These are phyloP conservation scores for Abrus pulchellus DNA, from an alignment of 306 rosid genomes.

Conservation along the genomic window DNA sequence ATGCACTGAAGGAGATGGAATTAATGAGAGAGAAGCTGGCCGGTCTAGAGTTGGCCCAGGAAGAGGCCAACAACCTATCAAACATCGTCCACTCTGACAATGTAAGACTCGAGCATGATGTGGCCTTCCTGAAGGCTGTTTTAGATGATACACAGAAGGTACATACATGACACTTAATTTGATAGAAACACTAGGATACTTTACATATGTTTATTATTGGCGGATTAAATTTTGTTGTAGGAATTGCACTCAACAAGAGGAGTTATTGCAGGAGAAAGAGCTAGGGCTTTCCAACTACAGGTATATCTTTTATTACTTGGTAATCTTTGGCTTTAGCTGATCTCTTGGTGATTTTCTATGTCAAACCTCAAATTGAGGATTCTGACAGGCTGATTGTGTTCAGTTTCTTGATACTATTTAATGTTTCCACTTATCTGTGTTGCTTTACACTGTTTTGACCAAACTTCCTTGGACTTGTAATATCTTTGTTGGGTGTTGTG, in stretches of 20 bases:
- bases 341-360: background rate
- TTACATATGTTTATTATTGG: constrained; percentile 17
- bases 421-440: background rate
- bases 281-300: constrained; percentile 95
- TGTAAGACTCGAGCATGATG: constrained; percentile 91
- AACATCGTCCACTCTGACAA: constrained; percentile 92
- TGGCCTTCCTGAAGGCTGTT: constrained; percentile 97
- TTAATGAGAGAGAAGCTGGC: constrained; percentile 79
- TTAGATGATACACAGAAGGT: constrained; percentile 97
- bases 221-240: constrained; percentile 54
- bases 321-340: constrained; percentile 4
- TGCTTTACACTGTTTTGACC: constrained; percentile 21
- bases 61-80: constrained; percentile 86
- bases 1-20: constrained; percentile 73
- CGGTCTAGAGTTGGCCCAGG: constrained; percentile 84
- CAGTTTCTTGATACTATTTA: background rate
- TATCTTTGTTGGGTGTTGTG: constrained; percentile 3
- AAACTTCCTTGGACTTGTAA: background rate
- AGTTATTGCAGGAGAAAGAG: constrained; percentile 87
- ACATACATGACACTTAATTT: constrained; percentile 2
- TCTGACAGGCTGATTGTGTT: background rate
- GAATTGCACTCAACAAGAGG: constrained; percentile 98
- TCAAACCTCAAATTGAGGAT: background rate
- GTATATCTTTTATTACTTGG: constrained; percentile 42
- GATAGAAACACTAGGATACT: constrained; percentile 10